A percentile compares a stretch with the other conserved stretches of the same genome.
Conservation (phyloP, 2,329 filamentous ascomycete species). For the Verticillium nubilum region DNA sequence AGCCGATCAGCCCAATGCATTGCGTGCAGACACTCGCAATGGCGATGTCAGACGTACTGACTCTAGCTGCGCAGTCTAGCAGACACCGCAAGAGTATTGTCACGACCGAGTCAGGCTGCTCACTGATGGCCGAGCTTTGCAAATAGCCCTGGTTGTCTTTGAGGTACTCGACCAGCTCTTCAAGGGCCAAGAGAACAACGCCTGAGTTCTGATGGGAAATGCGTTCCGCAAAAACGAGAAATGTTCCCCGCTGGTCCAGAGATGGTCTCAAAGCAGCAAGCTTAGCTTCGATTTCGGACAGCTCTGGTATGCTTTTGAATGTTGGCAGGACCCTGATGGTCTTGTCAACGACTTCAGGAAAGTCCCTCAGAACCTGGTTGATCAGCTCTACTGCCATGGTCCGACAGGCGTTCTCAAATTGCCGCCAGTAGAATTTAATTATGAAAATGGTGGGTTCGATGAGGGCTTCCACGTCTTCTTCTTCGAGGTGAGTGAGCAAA, state of each 20-base stretch:
- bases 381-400: slow-evolving; percentile 58
- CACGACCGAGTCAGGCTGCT: slow-evolving; percentile 75
- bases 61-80: slow-evolving; percentile 79
- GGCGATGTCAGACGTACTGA: slow-evolving; percentile 60
- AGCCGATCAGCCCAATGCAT: slow-evolving; percentile 84
- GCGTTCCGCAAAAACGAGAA: slow-evolving; percentile 62
- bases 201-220: slow-evolving; percentile 78
- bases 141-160: slow-evolving; percentile 69
- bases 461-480: slow-evolving; percentile 72
- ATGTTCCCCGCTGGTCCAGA: slow-evolving; percentile 44
- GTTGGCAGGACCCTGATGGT: slow-evolving; percentile 75
- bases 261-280: slow-evolving; percentile 60
- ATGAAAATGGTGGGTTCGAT: slow-evolving; percentile 88
- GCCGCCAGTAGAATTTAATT: slow-evolving; percentile 73
- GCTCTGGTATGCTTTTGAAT: slow-evolving; percentile 61
- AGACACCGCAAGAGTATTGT: slow-evolving; percentile 68
- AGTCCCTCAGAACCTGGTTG: slow-evolving; percentile 56
- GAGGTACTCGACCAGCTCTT: slow-evolving; percentile 71
- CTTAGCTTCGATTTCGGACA: slow-evolving; percentile 62
- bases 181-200: slow-evolving; percentile 76
- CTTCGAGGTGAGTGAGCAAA: slow-evolving; percentile 68
- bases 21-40: slow-evolving; percentile 72
- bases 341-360: slow-evolving; percentile 55
- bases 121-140: slow-evolving; percentile 72
- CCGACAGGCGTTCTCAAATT: slow-evolving; percentile 57